Evolutionary conservation across 148 eudicot species (phyloP).

Genomic region (Limonium bicolor): DNA sequence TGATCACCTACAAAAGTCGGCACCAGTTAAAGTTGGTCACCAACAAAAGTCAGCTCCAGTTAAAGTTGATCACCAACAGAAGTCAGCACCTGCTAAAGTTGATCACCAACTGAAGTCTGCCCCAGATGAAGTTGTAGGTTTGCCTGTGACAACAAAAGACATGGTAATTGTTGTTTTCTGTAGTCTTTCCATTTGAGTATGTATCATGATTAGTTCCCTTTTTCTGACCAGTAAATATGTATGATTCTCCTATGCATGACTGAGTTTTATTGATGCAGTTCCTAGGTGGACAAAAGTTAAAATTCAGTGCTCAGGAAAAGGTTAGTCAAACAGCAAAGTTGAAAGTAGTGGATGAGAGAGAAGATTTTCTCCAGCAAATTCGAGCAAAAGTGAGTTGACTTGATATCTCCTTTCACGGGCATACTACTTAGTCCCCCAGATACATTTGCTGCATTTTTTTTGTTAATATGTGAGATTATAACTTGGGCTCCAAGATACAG

Average conservation of each 20-base stretch:
- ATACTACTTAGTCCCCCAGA: too few species aligned
- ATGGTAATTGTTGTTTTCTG: slow-evolving; percentile 20
- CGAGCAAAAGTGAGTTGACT: slow-evolving; percentile 55
- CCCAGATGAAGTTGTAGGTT: slow-evolving; percentile 17
- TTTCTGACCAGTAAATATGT: background rate
- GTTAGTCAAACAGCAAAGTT: slow-evolving; percentile 15
- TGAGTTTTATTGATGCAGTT: slow-evolving; percentile 14
- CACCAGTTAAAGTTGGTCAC: too few species aligned
- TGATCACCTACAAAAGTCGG: too few species aligned
- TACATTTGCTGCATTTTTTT: too few species aligned
- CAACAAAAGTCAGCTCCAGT: too few species aligned
- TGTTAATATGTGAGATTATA: too few species aligned
- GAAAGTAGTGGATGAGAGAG: slow-evolving; percentile 33
- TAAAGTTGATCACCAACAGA: too few species aligned
- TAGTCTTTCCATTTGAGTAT: background rate
- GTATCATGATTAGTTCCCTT: background rate
- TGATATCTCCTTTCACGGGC: too few species aligned
- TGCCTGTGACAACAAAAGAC: slow-evolving; percentile 12
- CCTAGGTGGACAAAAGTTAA: slow-evolving; percentile 20
- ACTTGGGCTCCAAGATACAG: too few species aligned
- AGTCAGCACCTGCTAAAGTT: slow-evolving; percentile 17
- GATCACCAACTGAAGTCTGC: slow-evolving; percentile 22
- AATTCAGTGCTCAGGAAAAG: slow-evolving; percentile 14
- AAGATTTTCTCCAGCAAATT: slow-evolving; percentile 80
- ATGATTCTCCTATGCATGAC: background rate